These are phyloP conservation scores for Trifolium fragiferum DNA, from an alignment of 306 rosid genomes.

Conservation along the genomic window DNA sequence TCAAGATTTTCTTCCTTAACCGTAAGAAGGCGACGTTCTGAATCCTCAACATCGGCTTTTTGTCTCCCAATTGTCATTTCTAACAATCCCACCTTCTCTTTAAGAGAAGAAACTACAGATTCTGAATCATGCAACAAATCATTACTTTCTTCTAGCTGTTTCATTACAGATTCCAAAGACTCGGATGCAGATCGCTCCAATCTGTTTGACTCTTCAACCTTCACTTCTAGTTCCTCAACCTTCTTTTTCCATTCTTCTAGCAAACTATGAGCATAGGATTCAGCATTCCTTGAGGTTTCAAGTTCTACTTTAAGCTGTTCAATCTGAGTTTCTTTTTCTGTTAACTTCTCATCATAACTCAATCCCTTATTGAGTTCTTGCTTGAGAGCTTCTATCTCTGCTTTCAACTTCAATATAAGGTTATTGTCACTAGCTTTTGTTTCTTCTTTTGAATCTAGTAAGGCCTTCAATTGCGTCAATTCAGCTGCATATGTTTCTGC, in stretches of 20 bases:
- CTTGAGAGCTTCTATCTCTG: constrained; percentile 68
- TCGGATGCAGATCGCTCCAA: constrained; percentile 91
- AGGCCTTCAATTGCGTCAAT: constrained; percentile 63
- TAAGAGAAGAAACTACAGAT: constrained; percentile 69
- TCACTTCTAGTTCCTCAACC: constrained; percentile 73
- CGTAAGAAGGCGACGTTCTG: constrained; percentile 53
- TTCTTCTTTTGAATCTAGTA: constrained; percentile 75
- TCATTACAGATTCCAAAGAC: constrained; percentile 81
- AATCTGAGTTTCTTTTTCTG: constrained; percentile 66
- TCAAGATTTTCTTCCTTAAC: constrained; percentile 70
- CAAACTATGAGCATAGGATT: constrained; percentile 69
- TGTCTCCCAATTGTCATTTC: constrained; percentile 84
- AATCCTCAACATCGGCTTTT: constrained; percentile 71
- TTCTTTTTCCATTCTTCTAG: constrained; percentile 75
- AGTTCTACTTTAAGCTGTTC: constrained; percentile 87
- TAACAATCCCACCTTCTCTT: constrained; percentile 78
- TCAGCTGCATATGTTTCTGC: constrained; percentile 75
- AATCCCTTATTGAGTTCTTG: constrained; percentile 67
- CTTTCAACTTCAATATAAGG: constrained; percentile 56
- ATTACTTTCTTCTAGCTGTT: constrained; percentile 79
- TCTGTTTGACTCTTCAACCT: constrained; percentile 64
- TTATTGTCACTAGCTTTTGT: constrained; percentile 63
- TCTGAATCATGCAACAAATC: constrained; percentile 82
- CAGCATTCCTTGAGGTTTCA: constrained; percentile 89
- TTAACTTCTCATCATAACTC: constrained; percentile 57